These are phyloP conservation scores for Sugiyamaella chiloensis DNA, from an alignment of 805 yeast genomes.

Conservation along the genomic window DNA sequence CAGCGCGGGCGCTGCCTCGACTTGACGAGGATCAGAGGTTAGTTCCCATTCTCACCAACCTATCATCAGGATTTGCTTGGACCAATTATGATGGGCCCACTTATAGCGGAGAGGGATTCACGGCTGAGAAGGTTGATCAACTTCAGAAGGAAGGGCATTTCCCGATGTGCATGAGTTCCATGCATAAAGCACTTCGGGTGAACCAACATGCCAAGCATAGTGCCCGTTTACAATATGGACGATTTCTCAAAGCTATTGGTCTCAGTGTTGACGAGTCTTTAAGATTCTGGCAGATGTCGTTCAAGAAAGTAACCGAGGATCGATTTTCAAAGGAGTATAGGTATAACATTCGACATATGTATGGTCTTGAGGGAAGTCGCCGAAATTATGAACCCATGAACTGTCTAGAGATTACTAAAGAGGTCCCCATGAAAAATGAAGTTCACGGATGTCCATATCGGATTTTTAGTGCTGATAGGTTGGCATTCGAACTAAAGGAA, in stretches of 20 bases:
- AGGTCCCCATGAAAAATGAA: conserved; percentile 38
- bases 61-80: conserved; percentile 64
- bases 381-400: conserved; percentile 83
- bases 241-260: conserved; percentile 89
- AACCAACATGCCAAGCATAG: conserved; percentile 74
- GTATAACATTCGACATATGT: conserved; percentile 83
- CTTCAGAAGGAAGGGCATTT: conserved; percentile 57
- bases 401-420: conserved; percentile 64
- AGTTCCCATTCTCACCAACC: conserved; percentile 75
- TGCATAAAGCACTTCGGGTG: conserved; percentile 57
- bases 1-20: conserved; percentile 76
- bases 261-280: conserved; percentile 82
- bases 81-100: conserved; percentile 39
- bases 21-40: conserved; percentile 90
- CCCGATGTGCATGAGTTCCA: conserved; percentile 75
- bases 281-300: conserved; percentile 76
- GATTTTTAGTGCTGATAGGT: conserved; percentile 62
- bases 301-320: conserved; percentile 59
- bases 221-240: conserved; percentile 81
- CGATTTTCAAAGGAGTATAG: conserved; percentile 83
- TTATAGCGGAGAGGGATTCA: conserved; percentile 45
- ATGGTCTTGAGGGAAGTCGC: conserved; percentile 89
- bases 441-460: conserved; percentile 93
- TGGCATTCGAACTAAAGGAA: conserved; percentile 51
- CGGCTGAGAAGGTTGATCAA: conserved; percentile 56